Evolutionary conservation across 495 filamentous ascomycete genomes (phyloP).

Genomic region (Mytilinidion resinicola): DNA sequence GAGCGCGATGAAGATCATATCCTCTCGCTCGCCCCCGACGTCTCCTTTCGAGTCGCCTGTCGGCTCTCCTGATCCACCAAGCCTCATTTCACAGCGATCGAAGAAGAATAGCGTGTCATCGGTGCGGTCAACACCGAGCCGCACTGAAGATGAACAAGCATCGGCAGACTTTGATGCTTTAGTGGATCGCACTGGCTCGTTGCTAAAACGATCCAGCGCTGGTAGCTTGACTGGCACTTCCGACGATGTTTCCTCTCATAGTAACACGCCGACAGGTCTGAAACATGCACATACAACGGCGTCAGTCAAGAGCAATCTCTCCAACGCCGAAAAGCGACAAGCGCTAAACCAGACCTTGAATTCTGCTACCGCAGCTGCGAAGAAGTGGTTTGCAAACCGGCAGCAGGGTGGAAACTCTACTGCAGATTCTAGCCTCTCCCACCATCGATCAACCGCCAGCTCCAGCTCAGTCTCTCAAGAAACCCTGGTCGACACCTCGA

Average conservation of each 20-base stretch:
- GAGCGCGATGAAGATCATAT: constrained; percentile 59
- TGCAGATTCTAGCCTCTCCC: background rate
- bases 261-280: background rate
- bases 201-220: background rate
- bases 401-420: constrained; percentile 1
- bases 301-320: background rate
- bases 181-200: background rate
- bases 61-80: constrained; percentile 34
- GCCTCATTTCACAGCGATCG: constrained; percentile 24
- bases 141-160: constrained; percentile 10
- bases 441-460: background rate
- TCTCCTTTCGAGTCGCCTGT: constrained; percentile 50
- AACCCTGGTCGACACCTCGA: background rate
- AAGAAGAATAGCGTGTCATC: constrained; percentile 33
- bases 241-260: constrained; percentile 5
- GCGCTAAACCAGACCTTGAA: constrained; percentile 23
- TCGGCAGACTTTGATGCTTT: background rate
- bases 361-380: constrained; percentile 22
- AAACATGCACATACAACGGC: background rate
- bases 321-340: constrained; percentile 10
- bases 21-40: constrained; percentile 51
- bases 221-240: background rate
- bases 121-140: constrained; percentile 2
- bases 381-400: constrained; percentile 21
- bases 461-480: background rate